Base-by-base conservation (phyloP, 2,329 filamentous ascomycete species). In the Curvularia eragrostidis region DNA sequence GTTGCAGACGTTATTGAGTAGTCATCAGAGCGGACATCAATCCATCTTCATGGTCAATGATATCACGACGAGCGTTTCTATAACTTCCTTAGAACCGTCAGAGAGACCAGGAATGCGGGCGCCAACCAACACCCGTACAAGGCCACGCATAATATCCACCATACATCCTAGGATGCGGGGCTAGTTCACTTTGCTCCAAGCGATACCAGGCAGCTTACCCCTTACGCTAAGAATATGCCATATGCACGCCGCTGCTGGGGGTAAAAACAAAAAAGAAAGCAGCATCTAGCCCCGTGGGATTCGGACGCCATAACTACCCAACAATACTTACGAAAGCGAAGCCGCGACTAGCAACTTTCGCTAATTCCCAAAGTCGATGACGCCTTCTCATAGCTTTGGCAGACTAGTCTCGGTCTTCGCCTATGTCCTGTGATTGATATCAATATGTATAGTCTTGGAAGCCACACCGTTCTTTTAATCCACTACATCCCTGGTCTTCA, bases 401-500 rank as follows among this genome's bases (percentile, higher is more conserved):
- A 47, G 19, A 24, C 42, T 41, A 5, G 8, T 42, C 21, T 24
- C 21, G 13, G 32, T 36, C 32, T n/a, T 36, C 32, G 32, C 32
- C 32, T 36, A 36, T 36, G 7, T 15, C 13, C 32, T 36, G 39
- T 24, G 21, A 24, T 15, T 13, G 4, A 3, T 24, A 42, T 8
- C 7, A 15, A 3, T 42, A n/a, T 24, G 3, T 5, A n/a, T n/a
- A n/a, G n/a, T 42, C 39, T 9, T 4, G 39, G 2, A 8, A 26
- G 41, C 10, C 41, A 24, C 7, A 8, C 7, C 3, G 1, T 43
- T 26, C 21, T 26, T 24, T 6, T 26, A 8, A n/a, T 6, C 28
- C 51, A 39, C 1, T 52, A 66, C 71, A 55, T 36, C 6, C 32
- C 71, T 72, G 53, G 53, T 68, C 68, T 46, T 63, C 56, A 36